phyloP scores from a whole-genome alignment of 2,329 filamentous ascomycete genomes.

The Trichoderma lentiforme region DNA sequence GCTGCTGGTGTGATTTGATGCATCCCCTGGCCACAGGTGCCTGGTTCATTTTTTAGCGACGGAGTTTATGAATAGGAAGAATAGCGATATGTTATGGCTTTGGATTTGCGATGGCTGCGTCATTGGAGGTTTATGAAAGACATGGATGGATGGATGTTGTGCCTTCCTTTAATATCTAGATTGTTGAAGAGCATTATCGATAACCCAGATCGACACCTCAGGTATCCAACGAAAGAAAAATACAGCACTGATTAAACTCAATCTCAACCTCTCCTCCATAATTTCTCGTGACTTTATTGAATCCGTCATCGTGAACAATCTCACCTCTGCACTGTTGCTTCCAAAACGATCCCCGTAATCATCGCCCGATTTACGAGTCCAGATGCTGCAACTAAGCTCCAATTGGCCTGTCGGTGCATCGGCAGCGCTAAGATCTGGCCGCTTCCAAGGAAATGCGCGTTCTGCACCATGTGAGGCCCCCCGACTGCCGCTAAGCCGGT shows the following conservation, averaged over 20 bases:
- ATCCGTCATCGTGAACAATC: background rate
- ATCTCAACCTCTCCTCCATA: background rate
- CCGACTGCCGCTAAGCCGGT: slow-evolving; percentile 3
- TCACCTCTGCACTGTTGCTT: too few relatives aligned
- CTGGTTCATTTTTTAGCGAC: background rate
- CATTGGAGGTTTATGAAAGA: background rate
- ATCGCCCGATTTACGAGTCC: background rate
- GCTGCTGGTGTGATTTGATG: background rate
- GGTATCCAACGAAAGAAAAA: background rate
- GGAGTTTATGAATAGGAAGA: background rate
- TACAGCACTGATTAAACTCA: background rate
- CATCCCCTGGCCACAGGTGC: background rate
- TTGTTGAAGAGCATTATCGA: background rate
- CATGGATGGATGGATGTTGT: background rate
- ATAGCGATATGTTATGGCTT: background rate
- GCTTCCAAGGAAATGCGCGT: background rate
- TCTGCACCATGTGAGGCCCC: background rate
- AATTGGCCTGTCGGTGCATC: background rate
- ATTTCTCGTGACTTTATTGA: background rate
- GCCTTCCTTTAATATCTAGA: background rate
- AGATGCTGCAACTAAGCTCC: background rate
- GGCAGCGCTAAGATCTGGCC: background rate
- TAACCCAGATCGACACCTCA: background rate
- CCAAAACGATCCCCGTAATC: background rate
- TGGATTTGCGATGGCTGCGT: background rate